Conservation (phyloP, 148 eudicot species). For the Camellia japonica region DNA sequence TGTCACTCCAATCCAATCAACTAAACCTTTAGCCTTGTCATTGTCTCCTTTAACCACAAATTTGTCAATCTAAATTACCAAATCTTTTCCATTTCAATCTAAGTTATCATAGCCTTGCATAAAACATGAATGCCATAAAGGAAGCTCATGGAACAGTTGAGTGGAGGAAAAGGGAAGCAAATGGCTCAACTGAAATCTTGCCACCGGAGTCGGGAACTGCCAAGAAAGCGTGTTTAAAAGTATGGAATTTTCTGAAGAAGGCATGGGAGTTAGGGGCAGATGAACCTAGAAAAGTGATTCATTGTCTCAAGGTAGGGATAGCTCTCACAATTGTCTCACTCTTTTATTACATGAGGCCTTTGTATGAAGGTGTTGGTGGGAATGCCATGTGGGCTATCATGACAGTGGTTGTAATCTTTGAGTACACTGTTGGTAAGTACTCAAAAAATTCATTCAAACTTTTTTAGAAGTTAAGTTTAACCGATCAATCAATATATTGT, state of each 20-base stretch:
- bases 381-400: constrained; percentile 43
- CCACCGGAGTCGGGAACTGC: constrained; percentile 4
- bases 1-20: background rate
- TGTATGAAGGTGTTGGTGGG: constrained; percentile 30
- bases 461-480: too few relatives aligned
- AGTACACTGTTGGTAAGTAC: constrained; percentile 28
- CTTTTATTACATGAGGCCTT: constrained; percentile 27
- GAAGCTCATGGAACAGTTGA: constrained; percentile 13
- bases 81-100: background rate
- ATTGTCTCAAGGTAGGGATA: constrained; percentile 32
- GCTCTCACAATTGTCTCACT: constrained; percentile 31
- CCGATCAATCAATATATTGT: too few relatives aligned
- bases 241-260: constrained; percentile 21
- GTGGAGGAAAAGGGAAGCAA: constrained; percentile 25
- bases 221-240: background rate
- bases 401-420: constrained; percentile 38
- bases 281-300: constrained; percentile 28
- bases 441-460: background rate
- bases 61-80: constrained; percentile 1
- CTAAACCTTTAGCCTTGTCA: background rate
- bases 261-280: constrained; percentile 29
- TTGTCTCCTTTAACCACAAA: constrained; percentile 1
- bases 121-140: constrained; percentile 17
- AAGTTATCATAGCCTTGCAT: background rate
- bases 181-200: constrained; percentile 17